phyloP scores from a whole-genome alignment of 2,329 filamentous ascomycete species.

The Aspergillus pseudoterreus region DNA sequence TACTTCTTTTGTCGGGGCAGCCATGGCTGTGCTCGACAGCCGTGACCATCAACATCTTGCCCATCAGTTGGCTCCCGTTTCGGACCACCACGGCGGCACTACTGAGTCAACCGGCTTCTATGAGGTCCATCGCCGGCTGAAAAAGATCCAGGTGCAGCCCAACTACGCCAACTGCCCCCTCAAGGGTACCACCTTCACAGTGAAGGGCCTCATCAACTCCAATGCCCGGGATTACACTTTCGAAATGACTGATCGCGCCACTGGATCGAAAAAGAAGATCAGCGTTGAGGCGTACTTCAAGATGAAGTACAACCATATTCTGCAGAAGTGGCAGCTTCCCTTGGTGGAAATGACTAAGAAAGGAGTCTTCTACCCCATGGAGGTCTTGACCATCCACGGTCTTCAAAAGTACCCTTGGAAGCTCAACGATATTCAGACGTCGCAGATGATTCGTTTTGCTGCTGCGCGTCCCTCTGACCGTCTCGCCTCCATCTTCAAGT shows the following conservation, averaged over 20 bases:
- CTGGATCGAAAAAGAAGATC: slow-evolving; percentile 44
- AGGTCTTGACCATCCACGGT: slow-evolving; percentile 49
- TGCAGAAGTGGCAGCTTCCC: slow-evolving; percentile 49
- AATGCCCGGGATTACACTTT: slow-evolving; percentile 45
- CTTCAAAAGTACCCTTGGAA: slow-evolving; percentile 59
- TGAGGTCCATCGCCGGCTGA: slow-evolving; percentile 26
- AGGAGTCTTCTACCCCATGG: slow-evolving; percentile 53
- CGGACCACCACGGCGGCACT: slow-evolving; percentile 20
- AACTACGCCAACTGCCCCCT: slow-evolving; percentile 33
- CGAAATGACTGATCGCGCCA: slow-evolving; percentile 36
- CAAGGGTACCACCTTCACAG: slow-evolving; percentile 43
- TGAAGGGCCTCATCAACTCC: slow-evolving; percentile 47
- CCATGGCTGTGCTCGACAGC: slow-evolving; percentile 30
- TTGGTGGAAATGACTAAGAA: slow-evolving; percentile 58
- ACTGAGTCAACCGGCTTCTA: slow-evolving; percentile 23
- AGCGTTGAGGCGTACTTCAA: slow-evolving; percentile 59
- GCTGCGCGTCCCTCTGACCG: slow-evolving; percentile 72
- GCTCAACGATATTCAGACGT: slow-evolving; percentile 62
- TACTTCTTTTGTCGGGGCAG: slow-evolving; percentile 32
- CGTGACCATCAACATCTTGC: slow-evolving; percentile 31
- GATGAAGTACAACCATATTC: slow-evolving; percentile 47
- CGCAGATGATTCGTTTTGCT: slow-evolving; percentile 88
- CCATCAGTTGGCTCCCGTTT: slow-evolving; percentile 17
- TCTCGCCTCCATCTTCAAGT: slow-evolving; percentile 63
- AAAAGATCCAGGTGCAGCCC: slow-evolving; percentile 37